A percentile compares a stretch with the other conserved stretches of the same genome.
phyloP scores from a whole-genome alignment of 805 yeast species.

The Saccharomycopsis synnaedendra region DNA sequence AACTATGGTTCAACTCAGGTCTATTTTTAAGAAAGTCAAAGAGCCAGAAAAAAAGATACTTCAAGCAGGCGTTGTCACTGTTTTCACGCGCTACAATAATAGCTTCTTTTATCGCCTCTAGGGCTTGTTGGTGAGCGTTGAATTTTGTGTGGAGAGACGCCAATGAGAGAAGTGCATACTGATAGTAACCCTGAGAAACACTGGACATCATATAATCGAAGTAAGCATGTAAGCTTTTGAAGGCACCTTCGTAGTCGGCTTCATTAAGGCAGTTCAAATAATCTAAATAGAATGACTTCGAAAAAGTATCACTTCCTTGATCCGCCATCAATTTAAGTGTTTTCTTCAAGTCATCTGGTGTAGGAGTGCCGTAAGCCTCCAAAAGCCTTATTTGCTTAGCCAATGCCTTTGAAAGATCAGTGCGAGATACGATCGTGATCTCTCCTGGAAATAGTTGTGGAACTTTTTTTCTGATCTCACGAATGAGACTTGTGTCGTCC shows the following conservation, averaged over 20 bases:
- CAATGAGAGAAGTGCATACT: conserved; percentile 61
- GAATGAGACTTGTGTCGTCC: conserved; percentile 25
- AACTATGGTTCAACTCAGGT: conserved; percentile 43
- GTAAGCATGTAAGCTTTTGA: conserved; percentile 46
- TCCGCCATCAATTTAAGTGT: conserved; percentile 37
- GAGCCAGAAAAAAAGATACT: conserved; percentile 64
- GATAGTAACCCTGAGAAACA: conserved; percentile 54
- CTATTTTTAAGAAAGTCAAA: conserved; percentile 56
- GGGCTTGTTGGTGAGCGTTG: conserved; percentile 55
- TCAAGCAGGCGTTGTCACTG: conserved; percentile 61
- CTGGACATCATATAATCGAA: conserved; percentile 72
- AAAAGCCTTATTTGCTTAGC: conserved; percentile 42
- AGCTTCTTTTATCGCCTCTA: conserved; percentile 77
- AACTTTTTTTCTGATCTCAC: conserved; percentile 1
- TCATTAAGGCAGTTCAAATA: conserved; percentile 47
- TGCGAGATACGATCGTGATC: conserved; percentile 33
- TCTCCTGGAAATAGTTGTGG: background rate
- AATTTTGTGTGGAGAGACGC: conserved; percentile 65
- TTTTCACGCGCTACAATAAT: conserved; percentile 80
- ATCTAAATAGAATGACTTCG: conserved; percentile 42
- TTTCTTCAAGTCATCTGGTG: conserved; percentile 30
- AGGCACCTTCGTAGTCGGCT: conserved; percentile 45
- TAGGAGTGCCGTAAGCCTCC: conserved; percentile 38
- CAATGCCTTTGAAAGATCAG: conserved; percentile 37
- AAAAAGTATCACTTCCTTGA: conserved; percentile 27